Conservation (phyloP, 1,284 basidiomycete species). For the Puccinia coronata region DNA sequence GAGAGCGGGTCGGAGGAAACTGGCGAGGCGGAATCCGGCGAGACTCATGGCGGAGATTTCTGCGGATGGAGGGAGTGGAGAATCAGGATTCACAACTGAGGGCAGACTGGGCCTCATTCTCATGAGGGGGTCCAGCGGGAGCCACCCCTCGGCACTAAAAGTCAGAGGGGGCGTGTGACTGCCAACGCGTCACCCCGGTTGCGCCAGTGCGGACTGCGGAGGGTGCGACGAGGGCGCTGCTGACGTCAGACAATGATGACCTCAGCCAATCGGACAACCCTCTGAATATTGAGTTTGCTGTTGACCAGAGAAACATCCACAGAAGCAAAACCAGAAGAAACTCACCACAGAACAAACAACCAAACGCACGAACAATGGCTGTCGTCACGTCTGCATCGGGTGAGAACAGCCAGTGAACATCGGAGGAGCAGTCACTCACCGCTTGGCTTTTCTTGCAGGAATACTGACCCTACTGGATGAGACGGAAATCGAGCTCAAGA, state of each 20-base stretch:
- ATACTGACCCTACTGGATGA: slow-evolving; percentile 84
- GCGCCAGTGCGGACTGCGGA: too few relatives aligned
- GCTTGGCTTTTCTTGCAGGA: too few relatives aligned
- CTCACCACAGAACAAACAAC: not conserved
- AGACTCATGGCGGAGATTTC: not conserved
- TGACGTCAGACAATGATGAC: not conserved
- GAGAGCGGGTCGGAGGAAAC: slow-evolving; percentile 12
- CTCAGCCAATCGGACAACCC: slow-evolving; percentile 15
- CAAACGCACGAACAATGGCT: slow-evolving; percentile 11
- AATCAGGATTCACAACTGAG: too few relatives aligned
- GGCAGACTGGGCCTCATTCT: too few relatives aligned
- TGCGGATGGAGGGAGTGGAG: not conserved
- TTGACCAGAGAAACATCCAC: too few relatives aligned
- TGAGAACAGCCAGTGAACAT: too few relatives aligned
- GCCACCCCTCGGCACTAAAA: too few relatives aligned
- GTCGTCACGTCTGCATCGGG: slow-evolving; percentile 42
- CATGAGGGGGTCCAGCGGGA: too few relatives aligned
- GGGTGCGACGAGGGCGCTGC: not conserved
- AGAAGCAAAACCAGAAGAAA: too few relatives aligned
- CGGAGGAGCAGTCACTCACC: not conserved
- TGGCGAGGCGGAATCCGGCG: slow-evolving; percentile 4
- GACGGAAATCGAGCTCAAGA: slow-evolving; percentile 79
- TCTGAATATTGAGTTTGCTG: too few relatives aligned
- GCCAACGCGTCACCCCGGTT: slow-evolving; percentile 13
- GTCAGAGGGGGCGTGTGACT: too few relatives aligned